Conservation (phyloP, 768 basidiomycete species). For the Coprinopsis strossmayeri region DNA sequence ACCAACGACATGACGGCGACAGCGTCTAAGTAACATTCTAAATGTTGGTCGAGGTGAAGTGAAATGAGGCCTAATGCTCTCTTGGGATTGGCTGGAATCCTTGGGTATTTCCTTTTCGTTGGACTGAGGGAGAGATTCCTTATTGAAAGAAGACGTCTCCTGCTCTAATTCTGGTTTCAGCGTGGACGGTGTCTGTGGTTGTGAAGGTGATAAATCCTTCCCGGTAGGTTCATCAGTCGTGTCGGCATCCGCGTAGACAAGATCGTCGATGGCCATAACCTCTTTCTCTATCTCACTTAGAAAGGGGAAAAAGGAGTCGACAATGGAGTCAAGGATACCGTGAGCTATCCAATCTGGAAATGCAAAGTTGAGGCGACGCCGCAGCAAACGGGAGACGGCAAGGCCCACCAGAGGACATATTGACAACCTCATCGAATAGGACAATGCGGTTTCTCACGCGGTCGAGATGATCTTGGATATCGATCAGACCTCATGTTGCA, state of each 20-base stretch:
- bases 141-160: background rate
- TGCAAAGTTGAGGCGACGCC: background rate
- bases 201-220: background rate
- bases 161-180: background rate
- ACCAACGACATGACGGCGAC: constrained; percentile 24
- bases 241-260: constrained; percentile 42
- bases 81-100: constrained; percentile 16
- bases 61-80: constrained; percentile 24
- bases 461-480: constrained; percentile 80
- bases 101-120: constrained; percentile 16
- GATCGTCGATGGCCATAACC: constrained; percentile 67
- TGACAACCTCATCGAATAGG: constrained; percentile 51
- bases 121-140: background rate
- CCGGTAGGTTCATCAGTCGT: background rate
- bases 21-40: constrained; percentile 28
- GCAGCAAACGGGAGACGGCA: background rate
- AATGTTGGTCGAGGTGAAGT: constrained; percentile 27
- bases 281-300: constrained; percentile 77
- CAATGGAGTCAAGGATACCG: constrained; percentile 85
- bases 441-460: constrained; percentile 68
- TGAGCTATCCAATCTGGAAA: constrained; percentile 90
- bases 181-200: background rate
- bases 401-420: constrained; percentile 64
- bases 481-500: no score
- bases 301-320: constrained; percentile 89